Percentiles rank a stretch among this genome's conserved stretches.
Evolutionary conservation across 2,329 filamentous ascomycete genomes (phyloP).

Genomic region (Arthrobotrys sphaeroides): DNA sequence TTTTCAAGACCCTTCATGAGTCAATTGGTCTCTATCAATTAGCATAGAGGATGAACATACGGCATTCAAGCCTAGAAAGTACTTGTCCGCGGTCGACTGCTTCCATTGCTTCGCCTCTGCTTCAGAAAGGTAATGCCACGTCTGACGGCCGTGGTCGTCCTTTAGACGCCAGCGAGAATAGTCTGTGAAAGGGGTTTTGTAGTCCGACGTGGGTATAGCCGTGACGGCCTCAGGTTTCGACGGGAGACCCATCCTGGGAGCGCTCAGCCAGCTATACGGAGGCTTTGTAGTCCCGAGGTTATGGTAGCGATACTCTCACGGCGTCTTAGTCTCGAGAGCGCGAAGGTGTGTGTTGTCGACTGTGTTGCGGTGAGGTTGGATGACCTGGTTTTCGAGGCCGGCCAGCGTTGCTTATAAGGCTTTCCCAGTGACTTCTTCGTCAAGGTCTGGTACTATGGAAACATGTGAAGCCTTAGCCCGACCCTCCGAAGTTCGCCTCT

Average conservation of each 20-base stretch:
- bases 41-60: constrained; percentile 64
- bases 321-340: not conserved
- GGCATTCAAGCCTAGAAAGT: constrained; percentile 79
- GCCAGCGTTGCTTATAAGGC: not conserved
- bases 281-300: not conserved
- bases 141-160: constrained; percentile 84
- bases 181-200: constrained; percentile 69
- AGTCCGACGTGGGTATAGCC: constrained; percentile 23
- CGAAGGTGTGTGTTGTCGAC: not conserved
- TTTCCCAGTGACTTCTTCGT: not conserved
- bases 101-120: constrained; percentile 80
- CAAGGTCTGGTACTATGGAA: not conserved
- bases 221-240: constrained; percentile 10
- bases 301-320: no score
- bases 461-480: constrained; percentile 37
- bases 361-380: constrained; percentile 11
- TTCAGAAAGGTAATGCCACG: constrained; percentile 90
- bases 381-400: not conserved
- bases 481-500: not conserved
- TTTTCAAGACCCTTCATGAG: not conserved
- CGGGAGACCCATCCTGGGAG: constrained; percentile 34
- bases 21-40: not conserved
- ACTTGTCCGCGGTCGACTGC: constrained; percentile 88
- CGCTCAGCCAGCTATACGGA: not conserved
- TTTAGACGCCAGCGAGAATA: constrained; percentile 82